Evolutionary conservation across 306 rosid genomes (phyloP).

Genomic region (Prinsepia uniflora): DNA sequence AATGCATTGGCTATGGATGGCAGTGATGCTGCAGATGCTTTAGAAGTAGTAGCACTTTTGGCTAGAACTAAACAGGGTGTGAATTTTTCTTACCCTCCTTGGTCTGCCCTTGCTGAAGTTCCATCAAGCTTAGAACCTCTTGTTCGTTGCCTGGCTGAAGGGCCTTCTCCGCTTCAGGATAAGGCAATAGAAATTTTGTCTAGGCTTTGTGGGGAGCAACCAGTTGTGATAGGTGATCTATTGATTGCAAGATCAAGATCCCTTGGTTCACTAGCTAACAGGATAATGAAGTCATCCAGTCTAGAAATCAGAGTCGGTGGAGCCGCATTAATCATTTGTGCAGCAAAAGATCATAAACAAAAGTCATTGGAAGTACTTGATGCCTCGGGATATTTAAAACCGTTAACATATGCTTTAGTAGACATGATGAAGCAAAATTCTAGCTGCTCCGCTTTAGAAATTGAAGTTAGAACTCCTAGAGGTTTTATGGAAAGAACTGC

Average conservation of each 20-base stretch:
- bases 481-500: slow-evolving; percentile 65
- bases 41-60: slow-evolving; percentile 74
- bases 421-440: slow-evolving; percentile 65
- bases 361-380: slow-evolving; percentile 67
- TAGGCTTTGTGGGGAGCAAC: slow-evolving; percentile 75
- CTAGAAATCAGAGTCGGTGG: slow-evolving; percentile 84
- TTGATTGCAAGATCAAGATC: slow-evolving; percentile 55
- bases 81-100: slow-evolving; percentile 47
- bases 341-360: slow-evolving; percentile 66
- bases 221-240: slow-evolving; percentile 58
- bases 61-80: slow-evolving; percentile 65
- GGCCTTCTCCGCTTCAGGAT: slow-evolving; percentile 72
- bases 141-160: slow-evolving; percentile 76
- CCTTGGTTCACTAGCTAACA: slow-evolving; percentile 65
- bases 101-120: slow-evolving; percentile 64
- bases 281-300: slow-evolving; percentile 69
- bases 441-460: slow-evolving; percentile 47
- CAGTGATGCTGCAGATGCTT: slow-evolving; percentile 68
- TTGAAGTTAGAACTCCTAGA: slow-evolving; percentile 58
- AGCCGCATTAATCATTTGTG: slow-evolving; percentile 73
- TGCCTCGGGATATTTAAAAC: slow-evolving; percentile 52
- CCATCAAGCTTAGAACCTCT: slow-evolving; percentile 72
- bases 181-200: slow-evolving; percentile 84
- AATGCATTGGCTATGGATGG: slow-evolving; percentile 57
- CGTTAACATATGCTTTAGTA: slow-evolving; percentile 63